Conservation (phyloP, 352 stramenopile species). For the Pythium insidiosum region DNA sequence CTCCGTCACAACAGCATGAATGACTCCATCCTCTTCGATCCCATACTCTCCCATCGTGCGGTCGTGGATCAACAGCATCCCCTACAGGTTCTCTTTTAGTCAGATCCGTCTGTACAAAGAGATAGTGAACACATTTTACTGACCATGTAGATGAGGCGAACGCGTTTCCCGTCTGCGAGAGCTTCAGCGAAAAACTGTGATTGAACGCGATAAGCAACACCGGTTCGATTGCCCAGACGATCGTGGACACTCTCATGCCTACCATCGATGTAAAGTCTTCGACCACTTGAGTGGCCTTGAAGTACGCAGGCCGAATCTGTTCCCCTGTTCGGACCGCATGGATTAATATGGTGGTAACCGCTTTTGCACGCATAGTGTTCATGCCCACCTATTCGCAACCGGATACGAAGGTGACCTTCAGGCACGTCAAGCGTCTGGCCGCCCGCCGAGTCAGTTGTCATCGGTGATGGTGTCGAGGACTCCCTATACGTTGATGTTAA, state of each 20-base stretch:
- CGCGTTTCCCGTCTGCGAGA: slow-evolving; percentile 40
- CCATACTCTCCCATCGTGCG: slow-evolving; percentile 70
- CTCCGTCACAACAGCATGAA: slow-evolving; percentile 69
- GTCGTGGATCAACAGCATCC: slow-evolving; percentile 56
- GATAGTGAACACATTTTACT: background rate
- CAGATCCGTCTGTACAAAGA: background rate
- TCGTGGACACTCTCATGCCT: no score
- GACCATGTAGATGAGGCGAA: slow-evolving; percentile 76
- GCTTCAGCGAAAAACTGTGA: slow-evolving; percentile 59
- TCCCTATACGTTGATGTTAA: no score
- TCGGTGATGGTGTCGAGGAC: no score
- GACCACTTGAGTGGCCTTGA: slow-evolving; percentile 56
- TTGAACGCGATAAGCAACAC: no score
- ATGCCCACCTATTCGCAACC: no score
- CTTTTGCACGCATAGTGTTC: background rate
- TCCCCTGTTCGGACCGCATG: slow-evolving; percentile 28
- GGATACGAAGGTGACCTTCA: no score
- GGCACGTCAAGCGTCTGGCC: no score
- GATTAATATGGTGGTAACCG: no score
- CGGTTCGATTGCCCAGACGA: no score
- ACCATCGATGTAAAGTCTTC: slow-evolving; percentile 54
- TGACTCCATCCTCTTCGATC: slow-evolving; percentile 67
- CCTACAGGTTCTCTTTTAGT: slow-evolving; percentile 13
- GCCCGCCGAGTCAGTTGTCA: no score
- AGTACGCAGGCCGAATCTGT: slow-evolving; percentile 39